Conservation (phyloP, 148 eudicot species). For the Rhododendron simsii region DNA sequence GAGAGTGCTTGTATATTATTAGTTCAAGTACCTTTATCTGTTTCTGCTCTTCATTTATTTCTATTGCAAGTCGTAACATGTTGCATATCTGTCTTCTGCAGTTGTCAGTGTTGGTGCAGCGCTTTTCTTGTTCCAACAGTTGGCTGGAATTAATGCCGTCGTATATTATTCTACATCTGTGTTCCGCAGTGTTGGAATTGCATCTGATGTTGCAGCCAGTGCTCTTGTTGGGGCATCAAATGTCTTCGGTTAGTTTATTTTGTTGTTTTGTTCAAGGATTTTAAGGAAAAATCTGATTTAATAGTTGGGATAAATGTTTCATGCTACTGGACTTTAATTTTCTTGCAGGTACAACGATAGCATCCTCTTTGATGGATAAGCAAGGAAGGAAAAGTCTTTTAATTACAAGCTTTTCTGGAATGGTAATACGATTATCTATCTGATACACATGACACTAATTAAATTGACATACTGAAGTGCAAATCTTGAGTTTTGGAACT, state of each 20-base stretch:
- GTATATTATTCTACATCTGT: slow-evolving; percentile 95
- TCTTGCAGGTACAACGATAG: slow-evolving; percentile 72
- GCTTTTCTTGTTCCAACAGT: slow-evolving; percentile 93
- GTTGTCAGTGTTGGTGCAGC: slow-evolving; percentile 97
- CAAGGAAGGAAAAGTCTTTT: slow-evolving; percentile 95
- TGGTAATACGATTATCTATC: slow-evolving; percentile 39
- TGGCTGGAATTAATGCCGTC: slow-evolving; percentile 97
- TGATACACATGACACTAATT: background rate
- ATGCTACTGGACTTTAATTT: slow-evolving; percentile 12
- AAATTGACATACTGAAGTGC: background rate
- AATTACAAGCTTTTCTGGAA: slow-evolving; percentile 87
- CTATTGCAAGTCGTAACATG: background rate
- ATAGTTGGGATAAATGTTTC: background rate
- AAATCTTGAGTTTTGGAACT: background rate
- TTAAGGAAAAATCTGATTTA: background rate
- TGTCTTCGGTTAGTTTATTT: slow-evolving; percentile 61
- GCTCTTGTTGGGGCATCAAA: slow-evolving; percentile 95
- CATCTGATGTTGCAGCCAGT: slow-evolving; percentile 99
- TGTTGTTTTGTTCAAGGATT: background rate
- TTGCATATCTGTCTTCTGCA: slow-evolving; percentile 29
- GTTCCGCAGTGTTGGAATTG: slow-evolving; percentile 90
- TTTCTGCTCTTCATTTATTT: background rate
- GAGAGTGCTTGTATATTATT: background rate
- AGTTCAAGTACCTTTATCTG: background rate
- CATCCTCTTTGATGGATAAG: slow-evolving; percentile 91